Conservation (phyloP, 768 basidiomycete species). For the Lyophyllum shimeji region DNA sequence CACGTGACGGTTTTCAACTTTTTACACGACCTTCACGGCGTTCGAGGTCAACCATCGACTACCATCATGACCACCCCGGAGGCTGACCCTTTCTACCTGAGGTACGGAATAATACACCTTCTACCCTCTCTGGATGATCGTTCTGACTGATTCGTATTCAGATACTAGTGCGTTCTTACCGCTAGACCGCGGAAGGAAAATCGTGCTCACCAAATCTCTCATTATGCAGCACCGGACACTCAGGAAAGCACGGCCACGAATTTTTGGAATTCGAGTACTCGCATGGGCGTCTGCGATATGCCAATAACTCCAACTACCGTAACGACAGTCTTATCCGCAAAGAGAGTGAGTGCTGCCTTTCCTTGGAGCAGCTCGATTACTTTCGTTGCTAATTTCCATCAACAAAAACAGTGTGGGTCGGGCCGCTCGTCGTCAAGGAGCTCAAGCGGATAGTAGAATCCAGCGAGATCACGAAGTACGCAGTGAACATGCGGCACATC, state of each 20-base stretch:
- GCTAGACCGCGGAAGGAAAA: neutral
- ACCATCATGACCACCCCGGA: constrained; percentile 48
- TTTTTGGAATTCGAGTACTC: constrained; percentile 99
- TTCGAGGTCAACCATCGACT: constrained; percentile 10
- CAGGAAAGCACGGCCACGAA: constrained; percentile 96
- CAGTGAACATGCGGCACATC: neutral
- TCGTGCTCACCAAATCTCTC: constrained; percentile 1
- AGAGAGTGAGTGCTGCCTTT: constrained; percentile 77
- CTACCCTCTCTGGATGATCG: neutral
- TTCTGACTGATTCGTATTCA: constrained; percentile 20
- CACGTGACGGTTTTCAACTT: constrained; percentile 11
- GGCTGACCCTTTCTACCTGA: constrained; percentile 79
- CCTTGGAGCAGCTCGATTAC: neutral
- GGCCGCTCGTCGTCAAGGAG: constrained; percentile 90
- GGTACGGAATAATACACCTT: constrained; percentile 39
- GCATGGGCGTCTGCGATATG: constrained; percentile 93
- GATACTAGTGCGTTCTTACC: constrained; percentile 45
- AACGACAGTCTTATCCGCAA: constrained; percentile 97
- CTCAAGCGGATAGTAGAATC: constrained; percentile 91
- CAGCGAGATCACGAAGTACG: constrained; percentile 93
- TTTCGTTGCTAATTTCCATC: neutral
- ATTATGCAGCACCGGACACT: constrained; percentile 84
- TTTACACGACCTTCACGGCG: neutral
- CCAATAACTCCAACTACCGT: constrained; percentile 98
- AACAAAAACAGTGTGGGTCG: constrained; percentile 79